Evolutionary conservation across 2,329 filamentous ascomycete species (phyloP).

Genomic region (Diaporthe amygdali): DNA sequence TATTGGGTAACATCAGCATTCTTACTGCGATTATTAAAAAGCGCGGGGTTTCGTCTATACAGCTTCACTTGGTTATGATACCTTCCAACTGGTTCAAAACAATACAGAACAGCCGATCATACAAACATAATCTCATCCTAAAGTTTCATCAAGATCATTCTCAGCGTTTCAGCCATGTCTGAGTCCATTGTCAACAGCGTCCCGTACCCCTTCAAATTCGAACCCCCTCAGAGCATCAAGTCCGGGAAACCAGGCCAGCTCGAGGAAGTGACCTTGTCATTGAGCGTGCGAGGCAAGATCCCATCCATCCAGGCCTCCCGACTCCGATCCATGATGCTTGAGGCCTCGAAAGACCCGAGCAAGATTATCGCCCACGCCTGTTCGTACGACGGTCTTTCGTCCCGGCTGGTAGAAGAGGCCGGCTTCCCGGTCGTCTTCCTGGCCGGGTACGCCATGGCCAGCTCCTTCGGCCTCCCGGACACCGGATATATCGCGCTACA

Average conservation of each 20-base stretch:
- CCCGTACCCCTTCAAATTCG: constrained; percentile 40
- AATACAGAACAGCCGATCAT: not conserved
- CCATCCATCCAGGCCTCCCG: constrained; percentile 44
- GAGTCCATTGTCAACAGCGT: constrained; percentile 34
- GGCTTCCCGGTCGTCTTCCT: constrained; percentile 52
- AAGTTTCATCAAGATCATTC: not conserved
- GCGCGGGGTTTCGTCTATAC: not conserved
- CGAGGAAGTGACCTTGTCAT: constrained; percentile 13
- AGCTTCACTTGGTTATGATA: not conserved
- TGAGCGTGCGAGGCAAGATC: constrained; percentile 41
- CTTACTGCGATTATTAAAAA: not conserved
- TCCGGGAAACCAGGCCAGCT: not conserved
- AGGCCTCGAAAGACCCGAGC: constrained; percentile 43
- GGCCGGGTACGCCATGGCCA: constrained; percentile 46
- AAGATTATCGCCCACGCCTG: constrained; percentile 51
- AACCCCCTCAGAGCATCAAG: constrained; percentile 1
- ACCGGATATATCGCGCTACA: constrained; percentile 54
- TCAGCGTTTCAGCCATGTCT: not conserved
- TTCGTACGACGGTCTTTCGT: constrained; percentile 48
- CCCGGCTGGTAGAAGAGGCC: constrained; percentile 49
- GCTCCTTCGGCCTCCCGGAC: constrained; percentile 47
- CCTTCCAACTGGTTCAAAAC: not conserved
- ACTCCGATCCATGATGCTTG: constrained; percentile 44
- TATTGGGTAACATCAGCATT: too few relatives aligned
- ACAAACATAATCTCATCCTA: not conserved